phyloP scores from a whole-genome alignment of 345 rosid species.

The Rhizophora mangle region DNA sequence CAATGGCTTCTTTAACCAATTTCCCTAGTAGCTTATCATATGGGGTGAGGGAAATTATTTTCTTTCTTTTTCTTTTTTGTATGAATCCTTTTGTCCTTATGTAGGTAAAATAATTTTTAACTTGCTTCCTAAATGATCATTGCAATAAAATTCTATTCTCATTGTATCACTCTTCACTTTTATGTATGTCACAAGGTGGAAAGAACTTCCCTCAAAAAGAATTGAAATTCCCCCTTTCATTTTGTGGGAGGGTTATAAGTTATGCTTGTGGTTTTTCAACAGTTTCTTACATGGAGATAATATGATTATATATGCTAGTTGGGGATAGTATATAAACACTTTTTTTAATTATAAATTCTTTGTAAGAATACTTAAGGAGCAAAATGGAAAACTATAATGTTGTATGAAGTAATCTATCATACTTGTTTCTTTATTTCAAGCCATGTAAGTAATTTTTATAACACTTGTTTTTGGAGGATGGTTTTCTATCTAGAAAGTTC shows the following conservation, averaged over 20 bases:
- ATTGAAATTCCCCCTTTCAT: conserved; percentile 61
- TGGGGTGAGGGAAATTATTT: no score
- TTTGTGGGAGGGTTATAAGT: conserved; percentile 46
- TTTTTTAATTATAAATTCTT: neutral
- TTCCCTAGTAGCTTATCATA: no score
- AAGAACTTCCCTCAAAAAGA: conserved; percentile 53
- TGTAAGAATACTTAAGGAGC: neutral
- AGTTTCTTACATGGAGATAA: conserved; percentile 87
- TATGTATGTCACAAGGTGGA: conserved; percentile 63
- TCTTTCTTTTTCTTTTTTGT: no score
- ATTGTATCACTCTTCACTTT: conserved; percentile 71
- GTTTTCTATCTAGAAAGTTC: no score
- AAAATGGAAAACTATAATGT: neutral
- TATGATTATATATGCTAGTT: conserved; percentile 53
- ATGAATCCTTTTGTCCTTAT: neutral
- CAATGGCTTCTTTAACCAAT: no score
- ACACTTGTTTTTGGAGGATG: conserved; percentile 77
- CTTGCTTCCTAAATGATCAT: neutral
- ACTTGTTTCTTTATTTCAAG: conserved; percentile 42
- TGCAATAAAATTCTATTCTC: conserved; percentile 81
- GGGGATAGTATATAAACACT: neutral
- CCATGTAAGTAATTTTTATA: conserved; percentile 57
- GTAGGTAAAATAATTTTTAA: neutral
- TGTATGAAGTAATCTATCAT: neutral
- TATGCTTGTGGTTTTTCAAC: conserved; percentile 80